Conservation (phyloP, 306 rosid species). For the Nissolia schottii region DNA sequence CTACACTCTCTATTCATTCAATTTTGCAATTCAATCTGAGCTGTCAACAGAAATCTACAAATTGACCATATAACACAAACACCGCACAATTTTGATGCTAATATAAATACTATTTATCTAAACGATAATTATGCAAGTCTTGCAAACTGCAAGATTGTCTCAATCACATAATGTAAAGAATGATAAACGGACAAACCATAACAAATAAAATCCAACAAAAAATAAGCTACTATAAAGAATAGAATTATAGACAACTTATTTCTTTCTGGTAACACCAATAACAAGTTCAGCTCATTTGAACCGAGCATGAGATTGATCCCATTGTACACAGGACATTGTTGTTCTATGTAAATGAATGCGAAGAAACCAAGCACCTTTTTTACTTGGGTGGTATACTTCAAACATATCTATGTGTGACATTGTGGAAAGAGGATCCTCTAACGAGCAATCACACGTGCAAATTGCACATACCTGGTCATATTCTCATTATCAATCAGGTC, state of each 20-base stretch:
- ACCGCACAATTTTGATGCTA: background rate
- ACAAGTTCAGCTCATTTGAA: background rate
- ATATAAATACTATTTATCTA: background rate
- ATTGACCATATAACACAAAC: background rate
- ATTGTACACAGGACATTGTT: background rate
- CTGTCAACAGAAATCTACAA: background rate
- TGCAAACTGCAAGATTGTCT: background rate
- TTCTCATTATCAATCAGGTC: too few species aligned
- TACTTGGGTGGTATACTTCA: background rate
- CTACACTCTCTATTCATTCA: background rate
- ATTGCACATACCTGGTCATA: too few species aligned
- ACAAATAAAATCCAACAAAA: too few species aligned
- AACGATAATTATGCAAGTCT: background rate
- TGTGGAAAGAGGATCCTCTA: too few species aligned
- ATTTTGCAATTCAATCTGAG: background rate
- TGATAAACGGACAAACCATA: background rate
- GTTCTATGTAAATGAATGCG: background rate
- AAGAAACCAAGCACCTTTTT: background rate
- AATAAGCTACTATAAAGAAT: background rate
- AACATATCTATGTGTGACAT: background rate
- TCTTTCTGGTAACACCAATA: too few species aligned
- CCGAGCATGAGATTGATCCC: background rate
- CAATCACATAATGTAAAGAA: background rate
- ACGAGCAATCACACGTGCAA: too few species aligned
- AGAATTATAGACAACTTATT: background rate